phyloP scores from a whole-genome alignment of 495 filamentous ascomycete genomes.

The Penicillium riverlandense region DNA sequence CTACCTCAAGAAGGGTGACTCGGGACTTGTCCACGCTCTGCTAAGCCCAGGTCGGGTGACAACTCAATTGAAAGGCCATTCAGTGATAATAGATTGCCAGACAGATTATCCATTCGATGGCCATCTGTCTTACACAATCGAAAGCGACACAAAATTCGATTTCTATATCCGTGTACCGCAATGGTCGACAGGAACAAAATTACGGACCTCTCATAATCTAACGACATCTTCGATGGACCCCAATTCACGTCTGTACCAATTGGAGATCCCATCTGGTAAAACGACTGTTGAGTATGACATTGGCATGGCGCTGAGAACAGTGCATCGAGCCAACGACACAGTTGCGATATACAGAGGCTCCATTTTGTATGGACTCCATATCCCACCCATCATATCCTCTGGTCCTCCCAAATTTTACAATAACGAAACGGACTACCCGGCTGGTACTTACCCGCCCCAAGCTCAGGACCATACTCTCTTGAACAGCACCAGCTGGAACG shows the following conservation, averaged over 20 bases:
- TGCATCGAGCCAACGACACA: conserved; percentile 43
- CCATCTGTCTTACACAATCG: conserved; percentile 39
- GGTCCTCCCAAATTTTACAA: conserved; percentile 10
- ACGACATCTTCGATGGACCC: conserved; percentile 7
- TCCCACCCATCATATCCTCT: conserved; percentile 1
- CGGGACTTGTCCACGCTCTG: conserved; percentile 13
- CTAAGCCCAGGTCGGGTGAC: conserved; percentile 10
- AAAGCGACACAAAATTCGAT: conserved; percentile 27
- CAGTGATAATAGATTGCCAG: conserved; percentile 6
- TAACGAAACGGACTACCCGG: conserved; percentile 2
- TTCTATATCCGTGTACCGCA: conserved; percentile 44
- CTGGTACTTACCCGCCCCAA: conserved; percentile 4
- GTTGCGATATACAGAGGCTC: conserved; percentile 48
- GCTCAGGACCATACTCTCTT: conserved; percentile 4
- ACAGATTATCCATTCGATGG: conserved; percentile 46
- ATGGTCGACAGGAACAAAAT: conserved; percentile 31
- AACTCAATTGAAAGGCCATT: conserved; percentile 3
- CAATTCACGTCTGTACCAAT: conserved; percentile 16
- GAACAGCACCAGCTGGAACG: conserved; percentile 11
- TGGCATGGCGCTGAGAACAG: conserved; percentile 15
- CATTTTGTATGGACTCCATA: conserved; percentile 44
- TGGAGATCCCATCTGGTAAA: conserved; percentile 3
- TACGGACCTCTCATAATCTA: conserved; percentile 2
- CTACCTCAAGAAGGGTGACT: conserved; percentile 3
- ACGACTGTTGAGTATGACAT: conserved; percentile 9